phyloP scores from a whole-genome alignment of 148 eudicot species.

The Nepenthes gracilis region DNA sequence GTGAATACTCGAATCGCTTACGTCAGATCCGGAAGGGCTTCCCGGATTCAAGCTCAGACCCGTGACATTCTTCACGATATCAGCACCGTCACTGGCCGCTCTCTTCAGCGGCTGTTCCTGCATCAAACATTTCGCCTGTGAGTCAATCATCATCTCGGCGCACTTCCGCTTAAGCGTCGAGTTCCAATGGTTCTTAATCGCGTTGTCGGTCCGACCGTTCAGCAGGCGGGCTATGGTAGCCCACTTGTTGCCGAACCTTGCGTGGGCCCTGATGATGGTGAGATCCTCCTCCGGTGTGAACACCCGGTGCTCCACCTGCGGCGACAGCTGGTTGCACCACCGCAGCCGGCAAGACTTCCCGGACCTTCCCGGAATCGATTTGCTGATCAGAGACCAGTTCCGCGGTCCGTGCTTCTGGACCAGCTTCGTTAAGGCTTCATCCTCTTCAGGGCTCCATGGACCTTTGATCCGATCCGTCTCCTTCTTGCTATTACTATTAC shows the following conservation, averaged over 20 bases:
- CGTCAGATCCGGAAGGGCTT: conserved; percentile 5
- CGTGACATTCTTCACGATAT: conserved; percentile 2
- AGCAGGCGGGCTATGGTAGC: conserved; percentile 21
- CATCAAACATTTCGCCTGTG: not conserved
- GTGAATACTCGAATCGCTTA: conserved; percentile 1
- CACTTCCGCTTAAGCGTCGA: conserved; percentile 24
- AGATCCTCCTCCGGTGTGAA: conserved; percentile 20
- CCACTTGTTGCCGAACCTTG: conserved; percentile 24
- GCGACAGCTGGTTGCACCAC: conserved; percentile 13
- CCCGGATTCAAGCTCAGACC: conserved; percentile 6
- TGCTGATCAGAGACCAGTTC: conserved; percentile 11
- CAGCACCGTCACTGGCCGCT: conserved; percentile 14
- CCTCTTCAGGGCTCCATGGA: conserved; percentile 11
- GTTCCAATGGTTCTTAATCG: conserved; percentile 25
- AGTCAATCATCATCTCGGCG: conserved; percentile 11
- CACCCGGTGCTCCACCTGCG: conserved; percentile 21
- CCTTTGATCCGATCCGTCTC: conserved; percentile 10
- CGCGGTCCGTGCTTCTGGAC: conserved; percentile 5
- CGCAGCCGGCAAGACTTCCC: conserved; percentile 12
- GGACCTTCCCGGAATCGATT: conserved; percentile 5
- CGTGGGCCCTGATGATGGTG: conserved; percentile 18
- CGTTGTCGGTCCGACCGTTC: conserved; percentile 23
- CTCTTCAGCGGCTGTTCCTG: conserved; percentile 8
- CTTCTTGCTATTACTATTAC: not conserved
- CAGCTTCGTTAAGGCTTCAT: not conserved